Conservation (phyloP, 169 alveolate genomes). For the Amoebophrya sp. region DNA sequence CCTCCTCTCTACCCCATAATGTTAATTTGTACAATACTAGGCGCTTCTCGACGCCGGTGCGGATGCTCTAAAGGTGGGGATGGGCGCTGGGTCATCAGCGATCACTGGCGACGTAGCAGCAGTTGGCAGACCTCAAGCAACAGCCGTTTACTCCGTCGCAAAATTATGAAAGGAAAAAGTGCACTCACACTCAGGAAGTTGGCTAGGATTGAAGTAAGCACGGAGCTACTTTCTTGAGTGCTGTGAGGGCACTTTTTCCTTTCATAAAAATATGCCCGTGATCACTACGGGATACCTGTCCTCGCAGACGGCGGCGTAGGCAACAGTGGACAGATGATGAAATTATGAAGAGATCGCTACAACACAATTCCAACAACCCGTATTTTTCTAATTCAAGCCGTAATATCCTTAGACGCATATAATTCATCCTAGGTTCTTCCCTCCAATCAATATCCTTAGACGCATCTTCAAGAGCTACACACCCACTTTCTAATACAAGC, state of each 20-base stretch:
- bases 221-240: too few relatives aligned
- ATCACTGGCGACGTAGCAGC: slow-evolving; percentile 76
- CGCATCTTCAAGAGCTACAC: neutral
- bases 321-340: slow-evolving; percentile 80
- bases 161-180: too few relatives aligned
- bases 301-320: slow-evolving; percentile 87
- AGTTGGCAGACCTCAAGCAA: slow-evolving; percentile 78
- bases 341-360: slow-evolving; percentile 38
- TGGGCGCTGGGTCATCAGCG: slow-evolving; percentile 91
- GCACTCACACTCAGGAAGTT: too few relatives aligned
- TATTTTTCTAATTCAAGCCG: neutral
- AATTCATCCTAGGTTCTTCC: too few relatives aligned
- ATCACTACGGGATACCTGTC: slow-evolving; percentile 51
- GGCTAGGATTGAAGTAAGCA: too few relatives aligned
- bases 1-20: neutral
- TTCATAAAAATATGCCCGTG: slow-evolving; percentile 69
- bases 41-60: slow-evolving; percentile 50
- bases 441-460: too few relatives aligned
- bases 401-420: too few relatives aligned
- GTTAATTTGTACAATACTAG: neutral
- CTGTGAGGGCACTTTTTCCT: too few relatives aligned
- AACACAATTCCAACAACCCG: neutral
- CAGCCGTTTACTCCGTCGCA: slow-evolving; percentile 77
- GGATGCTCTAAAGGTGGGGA: slow-evolving; percentile 59
- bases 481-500: neutral